Evolutionary conservation across 495 filamentous ascomycete genomes (phyloP), one percentile per base, ranked within the genome.

Genomic region (Penicillium samsonianum): DNA sequence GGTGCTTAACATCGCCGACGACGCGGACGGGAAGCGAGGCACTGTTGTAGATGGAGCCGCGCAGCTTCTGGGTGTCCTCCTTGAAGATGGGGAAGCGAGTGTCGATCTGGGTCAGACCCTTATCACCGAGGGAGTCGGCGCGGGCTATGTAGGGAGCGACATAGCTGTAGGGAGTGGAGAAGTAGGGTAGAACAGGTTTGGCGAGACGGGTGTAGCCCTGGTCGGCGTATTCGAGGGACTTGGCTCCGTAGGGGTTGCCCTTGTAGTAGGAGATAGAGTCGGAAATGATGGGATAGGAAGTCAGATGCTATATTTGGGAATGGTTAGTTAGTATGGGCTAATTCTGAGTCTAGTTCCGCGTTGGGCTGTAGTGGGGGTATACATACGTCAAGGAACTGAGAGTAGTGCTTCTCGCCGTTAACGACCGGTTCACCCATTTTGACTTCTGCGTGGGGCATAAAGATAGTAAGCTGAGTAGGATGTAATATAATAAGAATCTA

Each of bases 71-170:
- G 10, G 91, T 92, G 20, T 92, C 86, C 72, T 96, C 88, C 78
- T 91, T 96, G 63, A 98, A 84, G 65, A 89, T 81, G 26, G 94
- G 94, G 78, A 96, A 91, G 58, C 76, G 84, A 51, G 79, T 67
- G 57, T 98, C 94, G 61, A 97, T 82, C 62, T 83, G 84, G 55
- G 65, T 78, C 59, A 98, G 81, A 16, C 88, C 82, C 63, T 80
- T 75, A 74, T 92, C 87, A 63, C 90, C 94, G 45, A 96, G 73
- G 57, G 82, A 72, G 60, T 98, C 94, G 64, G 85, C 92, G 67
- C 86, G 88, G 69, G 82, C 78, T 50, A 96, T 78, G 73, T 96
- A 96, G 2, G 94, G 93, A 19, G 84, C 82, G 52, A 94, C 80
- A 68, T 87, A 89, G 73, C 78, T 74, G 75, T 89, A 90, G 8